Conservation (phyloP, 2,329 filamentous ascomycete species). For the Neonectria magnoliae region DNA sequence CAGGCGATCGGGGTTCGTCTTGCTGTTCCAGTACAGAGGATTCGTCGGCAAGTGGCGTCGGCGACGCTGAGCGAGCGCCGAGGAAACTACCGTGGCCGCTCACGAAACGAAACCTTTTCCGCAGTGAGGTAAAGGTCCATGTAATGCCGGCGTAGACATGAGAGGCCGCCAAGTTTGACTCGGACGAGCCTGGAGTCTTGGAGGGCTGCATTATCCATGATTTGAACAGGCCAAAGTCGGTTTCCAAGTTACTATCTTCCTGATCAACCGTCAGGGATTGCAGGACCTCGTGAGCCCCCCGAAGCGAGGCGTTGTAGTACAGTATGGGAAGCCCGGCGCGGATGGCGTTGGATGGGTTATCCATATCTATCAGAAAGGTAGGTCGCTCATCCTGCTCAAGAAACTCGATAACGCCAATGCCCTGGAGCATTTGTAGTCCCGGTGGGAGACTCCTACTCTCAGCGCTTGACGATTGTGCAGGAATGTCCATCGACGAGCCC, state of each 20-base stretch:
- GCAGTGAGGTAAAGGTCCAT: conserved; percentile 77
- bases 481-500: conserved; percentile 64
- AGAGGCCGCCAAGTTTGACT: conserved; percentile 60
- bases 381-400: conserved; percentile 81
- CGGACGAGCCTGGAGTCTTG: conserved; percentile 61
- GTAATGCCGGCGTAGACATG: conserved; percentile 70
- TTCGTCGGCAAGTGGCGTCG: conserved; percentile 52
- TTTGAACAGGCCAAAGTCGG: conserved; percentile 72
- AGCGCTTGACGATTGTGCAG: conserved; percentile 61
- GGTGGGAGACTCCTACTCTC: conserved; percentile 60
- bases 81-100: conserved; percentile 60
- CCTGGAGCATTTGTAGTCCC: conserved; percentile 66
- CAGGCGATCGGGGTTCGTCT: conserved; percentile 50
- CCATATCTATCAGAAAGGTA: conserved; percentile 78
- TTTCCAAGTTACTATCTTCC: conserved; percentile 52
- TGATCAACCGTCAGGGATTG: conserved; percentile 65
- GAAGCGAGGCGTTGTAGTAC: conserved; percentile 75
- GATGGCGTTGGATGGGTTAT: conserved; percentile 64
- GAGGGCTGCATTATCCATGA: conserved; percentile 71
- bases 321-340: conserved; percentile 67
- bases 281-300: conserved; percentile 63
- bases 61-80: conserved; percentile 51
- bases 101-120: conserved; percentile 74
- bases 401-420: conserved; percentile 75
- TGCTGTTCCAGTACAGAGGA: conserved; percentile 45